A percentile compares a stretch with the other conserved stretches of the same genome.
These are phyloP conservation scores for Paraphoma sp. DNA, from an alignment of 2,329 filamentous ascomycete species.

Conservation along the genomic window DNA sequence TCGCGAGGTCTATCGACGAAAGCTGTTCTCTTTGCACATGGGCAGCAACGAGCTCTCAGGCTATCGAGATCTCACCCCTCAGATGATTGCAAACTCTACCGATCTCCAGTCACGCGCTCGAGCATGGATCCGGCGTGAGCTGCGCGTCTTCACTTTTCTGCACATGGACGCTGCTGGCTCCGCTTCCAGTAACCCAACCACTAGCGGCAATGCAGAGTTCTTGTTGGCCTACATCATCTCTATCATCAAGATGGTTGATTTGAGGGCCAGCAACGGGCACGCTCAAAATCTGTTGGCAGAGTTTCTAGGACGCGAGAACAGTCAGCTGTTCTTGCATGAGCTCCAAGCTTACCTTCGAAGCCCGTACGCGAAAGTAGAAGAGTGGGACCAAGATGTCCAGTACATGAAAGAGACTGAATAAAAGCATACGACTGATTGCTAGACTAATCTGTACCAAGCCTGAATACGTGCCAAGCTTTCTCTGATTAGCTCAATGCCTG, in stretches of 20 bases:
- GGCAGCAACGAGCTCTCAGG: conserved; percentile 80
- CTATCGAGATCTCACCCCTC: conserved; percentile 76
- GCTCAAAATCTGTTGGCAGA: conserved; percentile 81
- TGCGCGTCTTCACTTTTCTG: conserved; percentile 82
- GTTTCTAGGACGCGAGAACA: conserved; percentile 76
- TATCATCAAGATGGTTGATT: conserved; percentile 81
- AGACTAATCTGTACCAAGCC: too few species aligned
- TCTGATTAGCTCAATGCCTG: too few species aligned
- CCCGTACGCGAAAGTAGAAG: conserved; percentile 72
- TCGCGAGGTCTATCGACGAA: conserved; percentile 73
- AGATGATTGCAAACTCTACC: conserved; percentile 67
- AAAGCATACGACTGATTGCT: too few species aligned
- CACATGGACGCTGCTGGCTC: conserved; percentile 45
- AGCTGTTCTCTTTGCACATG: conserved; percentile 79
- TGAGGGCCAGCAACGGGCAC: conserved; percentile 78
- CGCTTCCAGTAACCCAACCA: conserved; percentile 26
- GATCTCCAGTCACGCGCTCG: conserved; percentile 78
- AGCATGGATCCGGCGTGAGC: conserved; percentile 81
- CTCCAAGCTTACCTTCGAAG: conserved; percentile 82
- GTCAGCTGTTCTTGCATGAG: conserved; percentile 83
- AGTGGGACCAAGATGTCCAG: conserved; percentile 83
- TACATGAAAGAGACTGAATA: conserved; percentile 56
- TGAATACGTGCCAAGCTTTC: too few species aligned
- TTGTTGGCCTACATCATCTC: conserved; percentile 85
- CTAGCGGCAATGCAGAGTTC: conserved; percentile 77